Base-by-base conservation (phyloP, 352 stramenopile species). In the Phytophthora boehmeriae region DNA sequence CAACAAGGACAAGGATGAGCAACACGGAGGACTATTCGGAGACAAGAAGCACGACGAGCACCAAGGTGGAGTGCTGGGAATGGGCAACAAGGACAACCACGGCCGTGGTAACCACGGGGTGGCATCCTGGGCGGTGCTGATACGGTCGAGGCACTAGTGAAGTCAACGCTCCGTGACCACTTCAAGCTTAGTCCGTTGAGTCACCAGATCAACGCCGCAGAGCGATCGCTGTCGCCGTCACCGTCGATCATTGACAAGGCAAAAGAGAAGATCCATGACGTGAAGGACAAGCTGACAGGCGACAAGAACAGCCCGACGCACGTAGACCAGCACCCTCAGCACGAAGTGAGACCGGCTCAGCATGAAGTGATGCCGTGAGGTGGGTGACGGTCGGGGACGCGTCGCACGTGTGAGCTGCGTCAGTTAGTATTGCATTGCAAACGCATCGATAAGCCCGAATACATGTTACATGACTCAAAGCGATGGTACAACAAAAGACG, bases 221-320 rank as follows among this genome's bases (percentile, higher is more conserved):
- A 22, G 38, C 20, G 8, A 17, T 44, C 38, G 6, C 38, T 44
- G 2, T 22, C 38, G 14, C 22, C 38, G 14, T 44, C 38, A 17
- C 38, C 38, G 1, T 44, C 38, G 38, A 44, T 44, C 14, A 4
- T 44, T 1, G 38, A 44, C 4, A 44, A 44, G 38, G 38, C 38
- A 8, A 44, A 44, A 17, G 38, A 44, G 14, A 16, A 9, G 14
- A 44, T 44, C 4, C 38, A 44, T 17, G 38, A 44, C 38, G 38
- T 44, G 14, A 44, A 44, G 38, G 38, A 44, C 38, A 44, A 44
- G 38, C 38, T 44, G 14, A 44, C n/a, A 16, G 38, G 38, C 38
- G 38, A 44, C 38, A 44, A 44, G 38, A 44, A 2, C 14, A 44
- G 38, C 16, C 38, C 38, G 13, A 44, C 38, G 38, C 38, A 44